phyloP scores from a whole-genome alignment of 2,329 filamentous ascomycete genomes.

The Fusarium protoensiforme region DNA sequence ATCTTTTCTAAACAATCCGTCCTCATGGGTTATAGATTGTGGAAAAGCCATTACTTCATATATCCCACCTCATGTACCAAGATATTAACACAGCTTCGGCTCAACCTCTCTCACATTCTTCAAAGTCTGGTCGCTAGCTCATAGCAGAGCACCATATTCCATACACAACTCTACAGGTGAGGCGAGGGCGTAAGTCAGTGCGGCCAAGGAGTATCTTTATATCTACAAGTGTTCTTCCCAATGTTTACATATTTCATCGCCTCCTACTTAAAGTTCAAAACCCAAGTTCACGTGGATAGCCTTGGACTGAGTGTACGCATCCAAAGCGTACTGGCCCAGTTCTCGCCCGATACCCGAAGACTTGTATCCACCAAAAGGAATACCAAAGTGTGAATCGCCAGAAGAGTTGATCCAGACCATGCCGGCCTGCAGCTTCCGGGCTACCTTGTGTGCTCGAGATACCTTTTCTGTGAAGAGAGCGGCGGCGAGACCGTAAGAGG shows the following conservation, averaged over 20 bases:
- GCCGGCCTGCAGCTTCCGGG: constrained; percentile 65
- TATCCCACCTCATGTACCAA: background rate
- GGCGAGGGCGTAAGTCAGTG: background rate
- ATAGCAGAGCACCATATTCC: too few relatives aligned
- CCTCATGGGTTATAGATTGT: background rate
- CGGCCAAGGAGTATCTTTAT: background rate
- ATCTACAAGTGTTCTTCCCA: background rate
- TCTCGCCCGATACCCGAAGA: constrained; percentile 40
- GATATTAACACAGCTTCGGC: background rate
- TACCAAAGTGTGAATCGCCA: constrained; percentile 40
- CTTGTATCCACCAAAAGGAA: constrained; percentile 45
- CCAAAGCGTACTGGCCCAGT: constrained; percentile 40
- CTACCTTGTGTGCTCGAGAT: constrained; percentile 49
- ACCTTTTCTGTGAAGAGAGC: constrained; percentile 67
- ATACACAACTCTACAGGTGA: background rate
- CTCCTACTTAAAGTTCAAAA: constrained; percentile 10
- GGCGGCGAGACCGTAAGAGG: constrained; percentile 64
- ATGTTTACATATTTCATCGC: background rate
- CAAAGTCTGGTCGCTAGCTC: background rate
- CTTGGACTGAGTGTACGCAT: constrained; percentile 43
- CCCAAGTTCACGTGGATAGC: constrained; percentile 41
- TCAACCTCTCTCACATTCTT: background rate
- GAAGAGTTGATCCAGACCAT: constrained; percentile 53
- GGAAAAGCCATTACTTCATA: background rate
- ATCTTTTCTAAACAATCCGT: background rate